A percentile compares a stretch with the other conserved stretches of the same genome.
Evolutionary conservation across 768 basidiomycete species (phyloP).

Genomic region (Filobasidium wieringae): DNA sequence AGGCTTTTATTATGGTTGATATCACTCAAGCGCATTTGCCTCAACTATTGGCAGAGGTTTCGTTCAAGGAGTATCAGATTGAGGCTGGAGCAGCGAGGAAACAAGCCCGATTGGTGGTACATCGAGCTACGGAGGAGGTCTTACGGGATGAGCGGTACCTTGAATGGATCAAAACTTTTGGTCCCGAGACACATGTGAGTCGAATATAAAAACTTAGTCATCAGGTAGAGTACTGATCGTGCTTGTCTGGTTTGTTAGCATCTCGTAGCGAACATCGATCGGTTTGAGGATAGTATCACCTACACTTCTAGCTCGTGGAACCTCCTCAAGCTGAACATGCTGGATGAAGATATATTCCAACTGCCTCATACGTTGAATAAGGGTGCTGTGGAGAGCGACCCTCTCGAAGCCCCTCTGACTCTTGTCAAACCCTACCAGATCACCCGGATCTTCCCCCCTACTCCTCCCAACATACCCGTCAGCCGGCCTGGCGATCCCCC

Average conservation of each 20-base stretch:
- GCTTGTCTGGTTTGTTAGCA: slow-evolving; percentile 48
- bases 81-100: not conserved
- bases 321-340: slow-evolving; percentile 57
- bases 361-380: slow-evolving; percentile 45
- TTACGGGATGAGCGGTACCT: slow-evolving; percentile 59
- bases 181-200: slow-evolving; percentile 52
- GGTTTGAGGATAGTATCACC: slow-evolving; percentile 54
- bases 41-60: not conserved
- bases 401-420: slow-evolving; percentile 40
- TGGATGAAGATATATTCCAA: slow-evolving; percentile 64
- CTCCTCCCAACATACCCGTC: slow-evolving; percentile 5
- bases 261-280: slow-evolving; percentile 55
- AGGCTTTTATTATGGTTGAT: slow-evolving; percentile 44
- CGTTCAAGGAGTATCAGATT: slow-evolving; percentile 9
- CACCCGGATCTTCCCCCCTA: slow-evolving; percentile 25
- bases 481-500: slow-evolving; percentile 18
- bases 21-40: slow-evolving; percentile 1
- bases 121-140: slow-evolving; percentile 60
- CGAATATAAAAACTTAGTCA: not conserved
- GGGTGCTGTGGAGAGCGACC: not conserved
- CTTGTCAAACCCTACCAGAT: slow-evolving; percentile 18
- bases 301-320: slow-evolving; percentile 63
- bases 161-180: slow-evolving; percentile 60
- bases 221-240: not conserved
- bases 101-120: slow-evolving; percentile 43